These are phyloP conservation scores for Yamadazyma kitorensis DNA, from an alignment of 805 yeast genomes.

Conservation along the genomic window DNA sequence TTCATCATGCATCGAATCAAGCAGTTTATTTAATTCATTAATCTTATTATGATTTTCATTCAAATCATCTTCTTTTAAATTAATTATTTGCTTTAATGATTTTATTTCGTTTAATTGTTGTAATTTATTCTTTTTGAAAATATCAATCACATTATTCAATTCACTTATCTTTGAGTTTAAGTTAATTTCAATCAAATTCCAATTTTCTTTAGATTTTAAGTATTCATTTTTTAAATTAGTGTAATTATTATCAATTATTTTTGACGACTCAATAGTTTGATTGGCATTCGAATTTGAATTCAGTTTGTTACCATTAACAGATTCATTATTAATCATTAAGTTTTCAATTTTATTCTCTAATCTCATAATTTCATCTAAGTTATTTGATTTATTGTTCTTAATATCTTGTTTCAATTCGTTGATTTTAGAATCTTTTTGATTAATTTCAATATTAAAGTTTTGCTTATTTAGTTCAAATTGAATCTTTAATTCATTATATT, in stretches of 20 bases:
- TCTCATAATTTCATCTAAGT: slow-evolving; percentile 45
- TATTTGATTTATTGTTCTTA: slow-evolving; percentile 31
- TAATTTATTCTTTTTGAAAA: slow-evolving; percentile 24
- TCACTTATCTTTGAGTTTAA: slow-evolving; percentile 49
- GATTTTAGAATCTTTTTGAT: slow-evolving; percentile 31
- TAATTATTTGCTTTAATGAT: slow-evolving; percentile 13
- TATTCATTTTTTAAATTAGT: slow-evolving; percentile 66
- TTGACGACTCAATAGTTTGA: slow-evolving; percentile 24
- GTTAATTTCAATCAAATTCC: slow-evolving; percentile 76
- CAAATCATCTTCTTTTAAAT: slow-evolving; percentile 22
- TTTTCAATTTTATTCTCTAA: slow-evolving; percentile 71
- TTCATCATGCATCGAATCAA: slow-evolving; percentile 1
- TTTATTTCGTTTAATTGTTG: slow-evolving; percentile 31
- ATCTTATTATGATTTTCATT: slow-evolving; percentile 21
- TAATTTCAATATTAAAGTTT: slow-evolving; percentile 31
- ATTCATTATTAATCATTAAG: slow-evolving; percentile 61
- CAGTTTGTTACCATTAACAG: slow-evolving; percentile 7
- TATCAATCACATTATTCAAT: slow-evolving; percentile 25
- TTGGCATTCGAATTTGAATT: slow-evolving; percentile 17
- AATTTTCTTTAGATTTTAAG: slow-evolving; percentile 71
- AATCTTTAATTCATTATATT: slow-evolving; percentile 28
- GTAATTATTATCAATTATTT: no score
- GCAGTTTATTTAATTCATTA: slow-evolving; percentile 2
- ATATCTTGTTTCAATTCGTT: slow-evolving; percentile 27
- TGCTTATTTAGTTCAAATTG: slow-evolving; percentile 30